phyloP scores from a whole-genome alignment of 306 rosid species.

The Amphicarpaea edgeworthii region DNA sequence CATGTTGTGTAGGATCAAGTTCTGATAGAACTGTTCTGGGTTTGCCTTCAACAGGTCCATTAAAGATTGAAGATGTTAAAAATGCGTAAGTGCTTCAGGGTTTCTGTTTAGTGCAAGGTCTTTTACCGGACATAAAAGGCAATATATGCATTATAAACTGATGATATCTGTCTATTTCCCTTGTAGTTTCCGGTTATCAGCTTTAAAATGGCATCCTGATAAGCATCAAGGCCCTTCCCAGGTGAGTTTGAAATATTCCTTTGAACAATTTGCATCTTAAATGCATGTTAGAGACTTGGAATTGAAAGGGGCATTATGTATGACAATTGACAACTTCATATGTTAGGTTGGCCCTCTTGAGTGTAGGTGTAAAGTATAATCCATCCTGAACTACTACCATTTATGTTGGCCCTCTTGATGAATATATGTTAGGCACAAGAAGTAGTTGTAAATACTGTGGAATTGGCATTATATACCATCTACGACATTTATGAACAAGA shows the following conservation, averaged over 20 bases:
- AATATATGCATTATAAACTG: neutral
- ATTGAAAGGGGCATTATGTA: neutral
- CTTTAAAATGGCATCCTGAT: constrained; percentile 98
- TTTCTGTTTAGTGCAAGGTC: neutral
- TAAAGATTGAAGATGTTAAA: constrained; percentile 87
- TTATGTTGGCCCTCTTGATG: constrained; percentile 21
- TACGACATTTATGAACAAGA: constrained; percentile 20
- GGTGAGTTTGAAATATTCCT: constrained; percentile 58
- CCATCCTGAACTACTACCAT: constrained; percentile 17
- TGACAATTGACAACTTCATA: neutral
- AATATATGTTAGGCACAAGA: constrained; percentile 7
- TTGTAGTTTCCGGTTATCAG: constrained; percentile 79
- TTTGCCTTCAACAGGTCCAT: constrained; percentile 81
- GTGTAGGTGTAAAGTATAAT: neutral
- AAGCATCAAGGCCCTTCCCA: constrained; percentile 86
- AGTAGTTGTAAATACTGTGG: constrained; percentile 5
- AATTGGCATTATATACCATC: neutral
- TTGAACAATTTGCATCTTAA: constrained; percentile 26
- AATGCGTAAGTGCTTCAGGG: constrained; percentile 70
- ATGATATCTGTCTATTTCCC: constrained; percentile 11
- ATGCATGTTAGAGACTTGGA: constrained; percentile 10
- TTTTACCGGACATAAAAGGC: neutral
- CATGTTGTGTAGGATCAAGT: constrained; percentile 58
- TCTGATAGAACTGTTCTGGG: constrained; percentile 79
- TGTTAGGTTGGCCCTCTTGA: neutral